phyloP scores from a whole-genome alignment of 768 basidiomycete species.

The Rubroboletus pulcherrimus region DNA sequence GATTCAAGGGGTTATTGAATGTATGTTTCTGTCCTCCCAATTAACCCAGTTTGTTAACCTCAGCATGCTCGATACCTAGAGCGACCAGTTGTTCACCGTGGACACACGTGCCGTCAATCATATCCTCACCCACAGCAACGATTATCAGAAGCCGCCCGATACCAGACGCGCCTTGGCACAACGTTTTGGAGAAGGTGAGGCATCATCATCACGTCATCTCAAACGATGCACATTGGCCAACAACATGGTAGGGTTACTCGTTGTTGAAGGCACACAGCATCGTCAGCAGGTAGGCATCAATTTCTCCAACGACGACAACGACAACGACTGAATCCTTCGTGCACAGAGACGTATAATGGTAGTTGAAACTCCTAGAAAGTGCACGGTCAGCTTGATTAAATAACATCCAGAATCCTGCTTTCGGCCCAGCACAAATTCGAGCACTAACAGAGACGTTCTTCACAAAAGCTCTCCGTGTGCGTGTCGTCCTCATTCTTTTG shows the following conservation, averaged over 20 bases:
- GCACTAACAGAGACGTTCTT: constrained; percentile 55
- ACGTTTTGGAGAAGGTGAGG: constrained; percentile 40
- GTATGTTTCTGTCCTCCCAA: constrained; percentile 29
- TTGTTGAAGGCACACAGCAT: constrained; percentile 40
- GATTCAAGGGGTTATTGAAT: constrained; percentile 41
- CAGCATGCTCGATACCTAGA: constrained; percentile 16
- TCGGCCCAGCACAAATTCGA: constrained; percentile 56
- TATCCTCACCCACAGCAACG: constrained; percentile 51
- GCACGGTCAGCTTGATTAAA: background rate
- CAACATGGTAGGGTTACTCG: constrained; percentile 45
- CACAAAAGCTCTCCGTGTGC: constrained; percentile 39
- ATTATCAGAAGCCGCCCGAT: constrained; percentile 53
- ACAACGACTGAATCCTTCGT: background rate
- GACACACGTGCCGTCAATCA: constrained; percentile 65
- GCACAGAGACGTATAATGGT: constrained; percentile 31
- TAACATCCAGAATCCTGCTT: no score
- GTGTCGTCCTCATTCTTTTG: background rate
- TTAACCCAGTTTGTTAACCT: background rate
- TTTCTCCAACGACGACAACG: background rate
- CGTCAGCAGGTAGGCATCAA: constrained; percentile 34
- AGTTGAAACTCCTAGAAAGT: background rate
- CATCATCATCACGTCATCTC: background rate
- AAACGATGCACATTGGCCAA: background rate
- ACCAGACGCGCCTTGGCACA: constrained; percentile 35
- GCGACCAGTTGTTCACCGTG: constrained; percentile 46